phyloP scores from a whole-genome alignment of 306 rosid genomes.

The Prunus armeniaca region DNA sequence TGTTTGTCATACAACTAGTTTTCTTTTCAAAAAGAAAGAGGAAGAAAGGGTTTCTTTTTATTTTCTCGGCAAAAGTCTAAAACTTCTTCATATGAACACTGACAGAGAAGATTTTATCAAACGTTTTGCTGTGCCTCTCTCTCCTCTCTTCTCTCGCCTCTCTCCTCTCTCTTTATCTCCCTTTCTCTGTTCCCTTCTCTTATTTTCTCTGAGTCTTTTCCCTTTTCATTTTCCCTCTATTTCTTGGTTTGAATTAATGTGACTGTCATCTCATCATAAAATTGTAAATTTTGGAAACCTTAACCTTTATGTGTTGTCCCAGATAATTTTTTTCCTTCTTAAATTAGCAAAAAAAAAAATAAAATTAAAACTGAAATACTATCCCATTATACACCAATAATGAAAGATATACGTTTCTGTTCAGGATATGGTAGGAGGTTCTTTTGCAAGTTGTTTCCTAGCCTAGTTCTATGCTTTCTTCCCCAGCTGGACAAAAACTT shows the following conservation, averaged over 20 bases:
- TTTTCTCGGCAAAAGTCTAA: background rate
- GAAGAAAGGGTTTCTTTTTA: background rate
- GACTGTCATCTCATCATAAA: background rate
- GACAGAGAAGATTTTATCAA: background rate
- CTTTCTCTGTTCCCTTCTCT: background rate
- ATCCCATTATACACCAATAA: background rate
- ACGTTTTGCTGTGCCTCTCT: background rate
- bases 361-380: background rate
- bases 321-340: background rate
- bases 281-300: background rate
- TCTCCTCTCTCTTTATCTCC: background rate
- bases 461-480: conserved; percentile 25
- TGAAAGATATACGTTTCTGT: background rate
- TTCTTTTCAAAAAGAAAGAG: background rate
- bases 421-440: background rate
- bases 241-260: background rate
- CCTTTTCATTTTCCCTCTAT: background rate
- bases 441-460: conserved; percentile 1
- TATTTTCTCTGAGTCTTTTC: background rate
- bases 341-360: background rate
- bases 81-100: background rate
- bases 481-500: background rate
- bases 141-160: background rate
- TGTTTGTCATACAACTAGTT: conserved; percentile 10
- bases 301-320: background rate